Conservation (phyloP, 805 yeast genomes). For the Teunomyces atbi region DNA sequence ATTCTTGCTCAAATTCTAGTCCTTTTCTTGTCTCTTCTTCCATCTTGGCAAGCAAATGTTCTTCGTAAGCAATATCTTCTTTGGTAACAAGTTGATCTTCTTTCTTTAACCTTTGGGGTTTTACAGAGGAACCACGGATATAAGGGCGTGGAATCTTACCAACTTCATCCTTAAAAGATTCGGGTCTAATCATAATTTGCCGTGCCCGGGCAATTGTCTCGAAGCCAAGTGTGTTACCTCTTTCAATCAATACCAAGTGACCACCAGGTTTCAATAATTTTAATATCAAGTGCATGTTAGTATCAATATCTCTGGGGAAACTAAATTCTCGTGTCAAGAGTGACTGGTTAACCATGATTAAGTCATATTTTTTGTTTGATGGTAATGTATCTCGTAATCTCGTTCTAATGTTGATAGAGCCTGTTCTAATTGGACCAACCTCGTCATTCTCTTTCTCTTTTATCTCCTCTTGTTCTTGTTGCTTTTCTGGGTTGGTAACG, state of each 20-base stretch:
- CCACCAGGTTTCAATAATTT: conserved; percentile 74
- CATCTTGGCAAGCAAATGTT: conserved; percentile 25
- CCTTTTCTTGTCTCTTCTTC: conserved; percentile 20
- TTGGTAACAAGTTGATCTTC: conserved; percentile 37
- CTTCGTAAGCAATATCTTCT: conserved; percentile 33
- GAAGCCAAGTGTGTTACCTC: conserved; percentile 88
- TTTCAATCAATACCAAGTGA: conserved; percentile 71
- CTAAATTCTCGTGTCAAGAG: conserved; percentile 56
- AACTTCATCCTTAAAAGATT: conserved; percentile 49
- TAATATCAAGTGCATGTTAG: conserved; percentile 56
- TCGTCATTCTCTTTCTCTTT: conserved; percentile 19
- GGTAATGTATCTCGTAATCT: conserved; percentile 56
- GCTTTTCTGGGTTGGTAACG: conserved; percentile 11
- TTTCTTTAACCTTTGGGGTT: conserved; percentile 37
- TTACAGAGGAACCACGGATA: conserved; percentile 46
- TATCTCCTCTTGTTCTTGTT: conserved; percentile 16
- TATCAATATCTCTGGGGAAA: conserved; percentile 75
- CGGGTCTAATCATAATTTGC: conserved; percentile 87
- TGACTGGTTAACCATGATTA: conserved; percentile 82
- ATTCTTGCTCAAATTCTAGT: conserved; percentile 25
- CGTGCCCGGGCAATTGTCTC: conserved; percentile 89
- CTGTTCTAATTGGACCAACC: conserved; percentile 53
- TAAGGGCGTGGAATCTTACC: conserved; percentile 74
- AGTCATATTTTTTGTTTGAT: conserved; percentile 58
- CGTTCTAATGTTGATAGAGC: conserved; percentile 53